Conservation (phyloP, 768 basidiomycete species). For the Pholiota microspora region DNA sequence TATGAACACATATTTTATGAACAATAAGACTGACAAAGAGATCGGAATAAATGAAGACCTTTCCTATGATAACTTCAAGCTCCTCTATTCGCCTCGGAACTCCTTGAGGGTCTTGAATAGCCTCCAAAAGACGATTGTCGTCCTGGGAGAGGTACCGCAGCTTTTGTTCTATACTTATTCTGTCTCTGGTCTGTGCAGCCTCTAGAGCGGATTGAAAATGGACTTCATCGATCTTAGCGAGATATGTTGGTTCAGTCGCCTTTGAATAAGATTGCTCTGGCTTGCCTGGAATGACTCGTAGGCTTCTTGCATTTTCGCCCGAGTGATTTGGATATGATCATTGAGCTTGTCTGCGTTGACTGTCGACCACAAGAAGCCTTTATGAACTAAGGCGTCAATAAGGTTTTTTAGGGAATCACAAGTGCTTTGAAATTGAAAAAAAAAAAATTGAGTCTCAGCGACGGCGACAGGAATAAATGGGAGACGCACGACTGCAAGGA, state of each 20-base stretch:
- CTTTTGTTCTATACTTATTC: not conserved
- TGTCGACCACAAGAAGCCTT: slow-evolving; percentile 2
- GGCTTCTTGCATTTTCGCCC: not conserved
- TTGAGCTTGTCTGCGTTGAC: slow-evolving; percentile 1
- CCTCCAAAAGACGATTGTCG: slow-evolving; percentile 1
- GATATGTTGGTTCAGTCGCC: too few species aligned
- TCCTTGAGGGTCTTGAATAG: not conserved
- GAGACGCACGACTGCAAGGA: not conserved
- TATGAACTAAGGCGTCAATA: not conserved
- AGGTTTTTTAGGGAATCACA: not conserved
- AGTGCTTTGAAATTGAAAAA: not conserved
- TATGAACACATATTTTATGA: not conserved
- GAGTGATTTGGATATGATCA: not conserved
- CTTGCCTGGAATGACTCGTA: not conserved
- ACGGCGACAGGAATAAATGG: not conserved
- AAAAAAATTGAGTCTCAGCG: not conserved
- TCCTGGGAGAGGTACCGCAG: slow-evolving; percentile 1
- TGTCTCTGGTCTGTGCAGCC: not conserved
- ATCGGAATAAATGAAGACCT: not conserved
- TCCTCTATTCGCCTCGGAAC: not conserved
- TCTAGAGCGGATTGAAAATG: not conserved
- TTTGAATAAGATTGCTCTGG: not conserved
- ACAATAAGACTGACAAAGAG: too few species aligned
- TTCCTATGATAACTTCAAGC: not conserved
- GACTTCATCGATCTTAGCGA: not conserved